These are phyloP conservation scores for Testicularia cyperi DNA, from an alignment of 1,284 basidiomycete genomes.

Conservation along the genomic window DNA sequence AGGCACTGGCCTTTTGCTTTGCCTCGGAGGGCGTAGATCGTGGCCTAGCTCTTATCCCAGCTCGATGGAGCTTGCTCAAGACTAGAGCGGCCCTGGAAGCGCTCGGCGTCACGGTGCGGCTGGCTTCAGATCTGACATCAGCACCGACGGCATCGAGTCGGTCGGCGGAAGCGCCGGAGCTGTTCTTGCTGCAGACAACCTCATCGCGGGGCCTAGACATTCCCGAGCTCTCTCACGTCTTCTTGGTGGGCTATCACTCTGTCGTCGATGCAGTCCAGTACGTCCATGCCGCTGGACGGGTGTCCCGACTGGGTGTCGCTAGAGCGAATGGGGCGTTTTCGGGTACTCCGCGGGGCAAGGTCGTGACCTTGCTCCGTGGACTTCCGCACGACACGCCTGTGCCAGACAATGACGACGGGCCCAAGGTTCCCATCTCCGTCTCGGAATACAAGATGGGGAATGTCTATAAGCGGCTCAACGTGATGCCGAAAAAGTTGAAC, in stretches of 20 bases:
- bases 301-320: constrained; percentile 46
- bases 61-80: constrained; percentile 47
- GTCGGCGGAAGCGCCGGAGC: constrained; percentile 10
- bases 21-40: constrained; percentile 41
- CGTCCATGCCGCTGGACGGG: constrained; percentile 55
- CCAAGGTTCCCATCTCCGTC: constrained; percentile 16
- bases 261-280: constrained; percentile 54
- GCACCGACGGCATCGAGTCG: background rate
- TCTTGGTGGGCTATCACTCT: constrained; percentile 46
- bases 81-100: constrained; percentile 34
- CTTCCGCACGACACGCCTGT: constrained; percentile 21
- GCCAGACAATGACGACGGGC: background rate
- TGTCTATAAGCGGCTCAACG: constrained; percentile 41
- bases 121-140: constrained; percentile 4
- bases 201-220: constrained; percentile 55
- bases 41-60: constrained; percentile 51
- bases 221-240: constrained; percentile 53
- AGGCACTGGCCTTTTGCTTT: constrained; percentile 49
- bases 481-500: constrained; percentile 37
- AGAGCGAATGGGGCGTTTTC: constrained; percentile 2
- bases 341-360: constrained; percentile 27
- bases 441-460: constrained; percentile 49
- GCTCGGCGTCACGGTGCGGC: constrained; percentile 48
- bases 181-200: constrained; percentile 48
- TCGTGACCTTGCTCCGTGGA: constrained; percentile 51